A percentile compares a stretch with the other conserved stretches of the same genome.
These are phyloP conservation scores for Pythium phragmiticola DNA, from an alignment of 352 stramenopile species.

Conservation along the genomic window DNA sequence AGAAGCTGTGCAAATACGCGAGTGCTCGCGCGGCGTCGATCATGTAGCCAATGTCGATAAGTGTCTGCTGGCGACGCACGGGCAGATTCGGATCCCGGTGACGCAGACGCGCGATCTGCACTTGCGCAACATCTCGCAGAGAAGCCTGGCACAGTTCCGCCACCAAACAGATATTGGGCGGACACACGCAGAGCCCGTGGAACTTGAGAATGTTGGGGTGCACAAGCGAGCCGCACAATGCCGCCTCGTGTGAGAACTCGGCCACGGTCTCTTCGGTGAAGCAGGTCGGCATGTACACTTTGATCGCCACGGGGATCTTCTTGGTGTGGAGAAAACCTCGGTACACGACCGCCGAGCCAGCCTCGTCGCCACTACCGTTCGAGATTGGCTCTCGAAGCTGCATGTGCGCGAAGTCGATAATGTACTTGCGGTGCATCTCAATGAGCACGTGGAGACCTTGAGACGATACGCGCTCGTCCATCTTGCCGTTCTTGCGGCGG, in stretches of 20 bases:
- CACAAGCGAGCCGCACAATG: constrained; percentile 35
- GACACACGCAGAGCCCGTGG: constrained; percentile 50
- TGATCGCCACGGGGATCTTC: constrained; percentile 41
- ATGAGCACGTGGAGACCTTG: constrained; percentile 42
- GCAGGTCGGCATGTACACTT: constrained; percentile 47
- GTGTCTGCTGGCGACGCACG: constrained; percentile 25
- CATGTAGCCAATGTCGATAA: constrained; percentile 40
- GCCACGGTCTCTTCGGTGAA: constrained; percentile 41
- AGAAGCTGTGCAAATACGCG: constrained; percentile 52
- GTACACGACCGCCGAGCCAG: constrained; percentile 37
- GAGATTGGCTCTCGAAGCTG: constrained; percentile 41
- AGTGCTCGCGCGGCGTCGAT: constrained; percentile 41
- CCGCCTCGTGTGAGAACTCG: constrained; percentile 45
- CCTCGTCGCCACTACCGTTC: constrained; percentile 13
- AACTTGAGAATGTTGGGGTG: constrained; percentile 53
- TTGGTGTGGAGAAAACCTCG: constrained; percentile 34
- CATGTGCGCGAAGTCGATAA: constrained; percentile 72
- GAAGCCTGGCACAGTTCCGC: constrained; percentile 47
- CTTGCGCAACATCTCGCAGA: constrained; percentile 26
- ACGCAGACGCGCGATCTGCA: constrained; percentile 4
- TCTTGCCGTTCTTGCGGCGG: constrained; percentile 23
- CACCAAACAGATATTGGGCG: constrained; percentile 50
- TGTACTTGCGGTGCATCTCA: constrained; percentile 39
- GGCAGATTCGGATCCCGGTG: background rate
- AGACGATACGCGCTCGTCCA: constrained; percentile 39